Evolutionary conservation across 1,284 basidiomycete genomes (phyloP).

Genomic region (Ganoderma leucocontextum): DNA sequence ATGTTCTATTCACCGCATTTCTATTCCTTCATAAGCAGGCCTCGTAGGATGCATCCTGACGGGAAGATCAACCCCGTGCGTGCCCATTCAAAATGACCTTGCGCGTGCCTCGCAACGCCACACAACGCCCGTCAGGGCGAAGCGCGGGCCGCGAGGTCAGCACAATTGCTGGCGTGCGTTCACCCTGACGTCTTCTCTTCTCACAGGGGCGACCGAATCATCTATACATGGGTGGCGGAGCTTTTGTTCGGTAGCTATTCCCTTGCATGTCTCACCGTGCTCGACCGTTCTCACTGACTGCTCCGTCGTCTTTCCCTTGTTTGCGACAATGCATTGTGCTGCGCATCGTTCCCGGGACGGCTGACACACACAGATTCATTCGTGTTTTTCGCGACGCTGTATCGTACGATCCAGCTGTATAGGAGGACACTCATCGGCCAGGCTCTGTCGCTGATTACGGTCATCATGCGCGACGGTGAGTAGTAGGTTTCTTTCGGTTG

Average conservation of each 20-base stretch:
- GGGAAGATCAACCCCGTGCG: conserved; percentile 35
- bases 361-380: conserved; percentile 28
- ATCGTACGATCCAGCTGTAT: conserved; percentile 35
- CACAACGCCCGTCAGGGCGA: background rate
- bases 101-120: conserved; percentile 5
- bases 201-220: conserved; percentile 36
- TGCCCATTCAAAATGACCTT: conserved; percentile 10
- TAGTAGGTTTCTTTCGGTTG: background rate
- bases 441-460: conserved; percentile 34
- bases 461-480: conserved; percentile 40
- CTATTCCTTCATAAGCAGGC: conserved; percentile 27
- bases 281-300: conserved; percentile 8
- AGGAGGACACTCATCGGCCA: conserved; percentile 32
- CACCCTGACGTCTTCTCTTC: conserved; percentile 11
- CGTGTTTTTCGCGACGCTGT: conserved; percentile 38
- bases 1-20: conserved; percentile 1
- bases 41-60: conserved; percentile 40
- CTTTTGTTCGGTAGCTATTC: conserved; percentile 37
- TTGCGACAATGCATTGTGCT: background rate
- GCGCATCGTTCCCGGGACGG: background rate
- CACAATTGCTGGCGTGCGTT: background rate
- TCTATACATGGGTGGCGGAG: conserved; percentile 41
- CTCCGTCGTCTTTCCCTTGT: background rate
- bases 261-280: background rate
- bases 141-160: conserved; percentile 2